A percentile compares a stretch with the other conserved stretches of the same genome.
phyloP scores from a whole-genome alignment of 306 rosid species.

The Malus sieversii region DNA sequence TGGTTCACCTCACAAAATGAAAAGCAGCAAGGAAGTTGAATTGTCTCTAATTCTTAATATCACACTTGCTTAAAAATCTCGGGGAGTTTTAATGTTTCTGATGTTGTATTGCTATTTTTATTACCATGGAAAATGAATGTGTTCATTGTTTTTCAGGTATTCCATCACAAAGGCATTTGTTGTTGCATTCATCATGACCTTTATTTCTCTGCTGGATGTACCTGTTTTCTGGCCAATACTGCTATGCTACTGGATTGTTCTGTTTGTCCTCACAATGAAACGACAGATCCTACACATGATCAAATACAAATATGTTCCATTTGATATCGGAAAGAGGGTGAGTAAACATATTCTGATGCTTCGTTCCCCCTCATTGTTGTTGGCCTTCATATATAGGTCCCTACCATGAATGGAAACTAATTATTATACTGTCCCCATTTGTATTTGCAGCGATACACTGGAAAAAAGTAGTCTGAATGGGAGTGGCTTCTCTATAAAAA shows the following conservation, averaged over 20 bases:
- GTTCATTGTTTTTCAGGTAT: conserved; percentile 42
- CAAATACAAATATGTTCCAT: conserved; percentile 57
- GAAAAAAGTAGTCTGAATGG: conserved; percentile 2
- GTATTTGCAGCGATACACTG: conserved; percentile 8
- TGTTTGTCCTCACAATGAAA: conserved; percentile 69
- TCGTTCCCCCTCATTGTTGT: not conserved
- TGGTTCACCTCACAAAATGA: not conserved
- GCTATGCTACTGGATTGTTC: conserved; percentile 59
- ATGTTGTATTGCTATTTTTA: not conserved
- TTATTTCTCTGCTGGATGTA: conserved; percentile 53
- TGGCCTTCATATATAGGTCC: not conserved
- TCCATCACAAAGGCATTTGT: conserved; percentile 58
- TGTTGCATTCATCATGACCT: conserved; percentile 55
- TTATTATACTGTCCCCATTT: not conserved
- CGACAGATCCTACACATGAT: conserved; percentile 73
- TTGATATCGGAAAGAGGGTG: conserved; percentile 58
- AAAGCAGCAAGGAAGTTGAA: not conserved
- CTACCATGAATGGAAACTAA: not conserved
- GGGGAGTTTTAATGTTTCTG: not conserved
- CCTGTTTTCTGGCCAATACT: conserved; percentile 75
- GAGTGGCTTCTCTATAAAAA: not conserved
- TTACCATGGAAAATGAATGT: not conserved
- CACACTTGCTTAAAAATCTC: not conserved
- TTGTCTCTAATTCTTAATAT: not conserved
- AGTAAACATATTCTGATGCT: not conserved